These are phyloP conservation scores for Meripilus lineatus DNA, from an alignment of 1,284 basidiomycete genomes.

Conservation along the genomic window DNA sequence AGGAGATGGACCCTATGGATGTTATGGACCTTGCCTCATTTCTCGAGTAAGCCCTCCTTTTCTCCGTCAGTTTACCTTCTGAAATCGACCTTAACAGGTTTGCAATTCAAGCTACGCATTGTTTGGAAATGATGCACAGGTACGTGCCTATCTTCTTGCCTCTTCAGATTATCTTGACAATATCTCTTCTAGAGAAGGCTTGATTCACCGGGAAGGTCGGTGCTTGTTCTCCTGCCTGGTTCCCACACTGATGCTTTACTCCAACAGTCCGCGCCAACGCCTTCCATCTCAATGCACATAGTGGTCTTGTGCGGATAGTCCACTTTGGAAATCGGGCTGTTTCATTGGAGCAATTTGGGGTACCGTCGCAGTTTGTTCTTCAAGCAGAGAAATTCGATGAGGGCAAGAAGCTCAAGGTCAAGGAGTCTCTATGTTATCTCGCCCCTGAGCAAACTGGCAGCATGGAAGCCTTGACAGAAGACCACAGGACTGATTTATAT, in stretches of 20 bases:
- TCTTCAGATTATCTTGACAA: conserved; percentile 1
- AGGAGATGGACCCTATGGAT: conserved; percentile 55
- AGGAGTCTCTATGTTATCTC: conserved; percentile 68
- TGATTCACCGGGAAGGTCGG: conserved; percentile 63
- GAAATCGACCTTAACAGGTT: conserved; percentile 39
- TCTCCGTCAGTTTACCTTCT: not conserved
- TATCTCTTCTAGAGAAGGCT: conserved; percentile 33
- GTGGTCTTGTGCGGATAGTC: conserved; percentile 60
- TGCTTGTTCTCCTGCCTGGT: not conserved
- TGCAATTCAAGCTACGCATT: conserved; percentile 67
- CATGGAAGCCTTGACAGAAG: conserved; percentile 62
- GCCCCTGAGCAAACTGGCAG: conserved; percentile 72
- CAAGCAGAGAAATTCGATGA: conserved; percentile 51
- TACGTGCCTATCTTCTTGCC: conserved; percentile 21
- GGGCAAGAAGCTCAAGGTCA: conserved; percentile 58
- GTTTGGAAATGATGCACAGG: conserved; percentile 62
- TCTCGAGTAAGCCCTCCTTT: conserved; percentile 47
- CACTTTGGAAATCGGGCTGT: conserved; percentile 75
- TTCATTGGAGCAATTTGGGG: conserved; percentile 64
- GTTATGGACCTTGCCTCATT: conserved; percentile 74
- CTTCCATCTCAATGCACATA: conserved; percentile 65
- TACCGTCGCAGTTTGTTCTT: conserved; percentile 61
- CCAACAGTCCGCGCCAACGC: conserved; percentile 65
- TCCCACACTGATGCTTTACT: conserved; percentile 5
- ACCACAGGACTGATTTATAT: conserved; percentile 68